A percentile compares a stretch with the other conserved stretches of the same genome.
Evolutionary conservation across 345 rosid genomes (phyloP).

Genomic region (Salix brachista): DNA sequence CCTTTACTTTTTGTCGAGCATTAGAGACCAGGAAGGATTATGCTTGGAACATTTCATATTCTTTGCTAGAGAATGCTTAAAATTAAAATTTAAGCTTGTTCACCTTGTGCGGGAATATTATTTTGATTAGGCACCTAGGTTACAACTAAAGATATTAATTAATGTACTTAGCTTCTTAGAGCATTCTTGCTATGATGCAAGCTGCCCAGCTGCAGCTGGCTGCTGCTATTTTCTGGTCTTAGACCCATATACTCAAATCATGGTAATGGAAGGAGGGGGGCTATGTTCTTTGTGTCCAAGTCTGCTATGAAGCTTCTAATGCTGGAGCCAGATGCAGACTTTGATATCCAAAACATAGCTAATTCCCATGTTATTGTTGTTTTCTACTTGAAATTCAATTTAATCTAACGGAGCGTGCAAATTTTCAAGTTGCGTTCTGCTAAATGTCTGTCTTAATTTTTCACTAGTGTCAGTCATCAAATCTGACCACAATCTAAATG

Average conservation of each 20-base stretch:
- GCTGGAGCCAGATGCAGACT: neutral
- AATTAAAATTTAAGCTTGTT: neutral
- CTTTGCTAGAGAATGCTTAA: neutral
- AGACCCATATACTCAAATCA: no score
- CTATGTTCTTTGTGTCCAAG: no score
- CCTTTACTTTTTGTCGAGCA: neutral
- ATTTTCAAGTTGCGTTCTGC: neutral
- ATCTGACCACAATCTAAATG: neutral
- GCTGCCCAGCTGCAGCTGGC: neutral
- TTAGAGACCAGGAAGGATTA: neutral
- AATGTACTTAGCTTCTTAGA: neutral
- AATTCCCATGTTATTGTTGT: neutral
- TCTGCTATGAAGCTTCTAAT: neutral
- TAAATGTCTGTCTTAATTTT: neutral
- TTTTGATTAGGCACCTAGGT: neutral
- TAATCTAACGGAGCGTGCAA: neutral
- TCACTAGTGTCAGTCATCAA: neutral
- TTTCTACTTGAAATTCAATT: neutral
- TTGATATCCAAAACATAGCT: neutral
- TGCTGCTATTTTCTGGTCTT: no score
- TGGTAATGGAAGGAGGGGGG: no score
- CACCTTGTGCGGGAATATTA: neutral
- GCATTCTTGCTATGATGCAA: no score
- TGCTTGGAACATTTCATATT: neutral
- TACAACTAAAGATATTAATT: neutral